Conservation (phyloP, 257 asterid species). For the Solanum pinnatisectum region DNA sequence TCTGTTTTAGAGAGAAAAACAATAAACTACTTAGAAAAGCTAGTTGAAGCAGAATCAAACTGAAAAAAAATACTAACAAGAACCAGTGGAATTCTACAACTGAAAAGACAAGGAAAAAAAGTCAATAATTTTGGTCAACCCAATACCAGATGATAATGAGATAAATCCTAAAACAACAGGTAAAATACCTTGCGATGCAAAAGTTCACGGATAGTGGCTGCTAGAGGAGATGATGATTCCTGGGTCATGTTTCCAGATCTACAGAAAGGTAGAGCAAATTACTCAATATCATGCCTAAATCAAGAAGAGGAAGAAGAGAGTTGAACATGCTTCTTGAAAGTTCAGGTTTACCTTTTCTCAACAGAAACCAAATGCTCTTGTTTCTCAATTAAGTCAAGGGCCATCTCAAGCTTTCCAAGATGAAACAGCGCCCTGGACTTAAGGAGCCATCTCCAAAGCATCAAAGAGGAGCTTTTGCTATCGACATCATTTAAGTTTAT, state of each 20-base stretch:
- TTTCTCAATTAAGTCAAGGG: conserved; percentile 75
- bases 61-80: not conserved
- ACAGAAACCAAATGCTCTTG: conserved; percentile 32
- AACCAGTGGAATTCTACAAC: not conserved
- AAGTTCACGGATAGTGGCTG: conserved; percentile 67
- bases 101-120: not conserved
- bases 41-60: not conserved
- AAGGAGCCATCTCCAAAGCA: conserved; percentile 75
- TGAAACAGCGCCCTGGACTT: conserved; percentile 61
- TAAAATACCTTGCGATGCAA: conserved; percentile 50
- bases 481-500: conserved; percentile 12
- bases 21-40: not conserved
- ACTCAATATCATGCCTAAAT: conserved; percentile 1
- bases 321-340: not conserved
- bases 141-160: not conserved
- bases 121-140: not conserved
- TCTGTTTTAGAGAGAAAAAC: conserved; percentile 31
- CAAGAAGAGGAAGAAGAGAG: not conserved
- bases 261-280: conserved; percentile 16
- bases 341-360: conserved; percentile 34
- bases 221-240: conserved; percentile 41
- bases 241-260: conserved; percentile 29
- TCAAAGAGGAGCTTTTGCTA: conserved; percentile 27
- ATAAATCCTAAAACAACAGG: not conserved
- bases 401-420: conserved; percentile 72